Evolutionary conservation across 345 rosid species (phyloP).

Genomic region (Pelargonium nanum): DNA sequence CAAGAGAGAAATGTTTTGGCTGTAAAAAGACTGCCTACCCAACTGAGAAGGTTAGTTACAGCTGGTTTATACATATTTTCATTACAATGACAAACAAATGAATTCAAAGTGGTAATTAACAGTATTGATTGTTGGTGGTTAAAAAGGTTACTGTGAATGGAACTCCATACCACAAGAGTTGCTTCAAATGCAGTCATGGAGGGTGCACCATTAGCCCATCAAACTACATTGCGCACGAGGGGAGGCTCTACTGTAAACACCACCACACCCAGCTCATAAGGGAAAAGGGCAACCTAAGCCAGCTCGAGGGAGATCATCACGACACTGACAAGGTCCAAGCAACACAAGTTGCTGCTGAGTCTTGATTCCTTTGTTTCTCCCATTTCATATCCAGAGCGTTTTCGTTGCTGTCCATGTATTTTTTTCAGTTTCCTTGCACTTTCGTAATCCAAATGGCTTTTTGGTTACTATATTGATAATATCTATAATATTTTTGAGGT

Average conservation of each 20-base stretch:
- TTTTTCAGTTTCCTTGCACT: too few species aligned
- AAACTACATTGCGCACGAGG: constrained; percentile 91
- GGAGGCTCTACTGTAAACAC: constrained; percentile 91
- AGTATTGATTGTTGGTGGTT: background rate
- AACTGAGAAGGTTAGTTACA: constrained; percentile 65
- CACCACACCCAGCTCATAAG: constrained; percentile 88
- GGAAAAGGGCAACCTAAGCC: constrained; percentile 94
- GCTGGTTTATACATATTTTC: background rate
- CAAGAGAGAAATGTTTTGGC: constrained; percentile 81
- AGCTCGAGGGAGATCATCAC: constrained; percentile 75
- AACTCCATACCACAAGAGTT: constrained; percentile 86
- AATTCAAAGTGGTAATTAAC: too few species aligned
- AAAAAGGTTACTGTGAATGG: constrained; percentile 90
- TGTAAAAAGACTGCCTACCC: constrained; percentile 84
- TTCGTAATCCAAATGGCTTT: too few species aligned
- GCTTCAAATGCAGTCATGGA: constrained; percentile 98
- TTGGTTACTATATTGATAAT: too few species aligned
- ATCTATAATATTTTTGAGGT: too few species aligned
- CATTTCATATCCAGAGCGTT: too few species aligned
- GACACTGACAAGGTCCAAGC: constrained; percentile 17
- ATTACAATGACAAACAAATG: too few species aligned
- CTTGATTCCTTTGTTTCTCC: background rate
- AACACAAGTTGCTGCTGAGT: background rate
- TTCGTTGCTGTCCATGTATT: too few species aligned
- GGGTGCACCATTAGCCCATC: constrained; percentile 92